These are phyloP conservation scores for Globisporangium perplexum DNA, from an alignment of 352 stramenopile genomes.

Conservation along the genomic window DNA sequence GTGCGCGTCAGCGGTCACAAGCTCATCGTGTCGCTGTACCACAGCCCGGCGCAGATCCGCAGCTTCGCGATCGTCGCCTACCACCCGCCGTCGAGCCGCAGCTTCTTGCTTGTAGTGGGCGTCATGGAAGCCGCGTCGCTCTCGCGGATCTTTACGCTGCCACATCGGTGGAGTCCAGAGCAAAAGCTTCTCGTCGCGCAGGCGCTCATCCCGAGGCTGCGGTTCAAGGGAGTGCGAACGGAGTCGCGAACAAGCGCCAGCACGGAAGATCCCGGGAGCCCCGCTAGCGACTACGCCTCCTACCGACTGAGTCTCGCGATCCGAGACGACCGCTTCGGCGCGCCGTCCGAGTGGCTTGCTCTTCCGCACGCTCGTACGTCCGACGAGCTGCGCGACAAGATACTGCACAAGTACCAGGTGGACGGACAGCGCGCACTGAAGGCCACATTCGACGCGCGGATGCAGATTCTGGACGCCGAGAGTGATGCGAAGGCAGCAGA, in stretches of 20 bases:
- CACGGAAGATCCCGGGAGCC: background rate
- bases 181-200: constrained; percentile 39
- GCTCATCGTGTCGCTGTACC: constrained; percentile 56
- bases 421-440: constrained; percentile 27
- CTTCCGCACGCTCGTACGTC: constrained; percentile 13
- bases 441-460: constrained; percentile 15
- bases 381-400: constrained; percentile 15
- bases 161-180: constrained; percentile 37
- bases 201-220: constrained; percentile 28
- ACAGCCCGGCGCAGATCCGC: constrained; percentile 46
- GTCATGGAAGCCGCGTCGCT: constrained; percentile 39
- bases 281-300: constrained; percentile 1
- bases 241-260: background rate
- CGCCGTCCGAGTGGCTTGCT: constrained; percentile 17
- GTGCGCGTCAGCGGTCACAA: constrained; percentile 27
- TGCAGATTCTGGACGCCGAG: constrained; percentile 15
- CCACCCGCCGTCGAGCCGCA: constrained; percentile 32
- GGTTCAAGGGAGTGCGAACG: constrained; percentile 18
- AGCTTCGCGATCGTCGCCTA: constrained; percentile 54
- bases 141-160: constrained; percentile 27
- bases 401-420: constrained; percentile 30
- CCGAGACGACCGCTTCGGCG: constrained; percentile 20
- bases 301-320: constrained; percentile 37
- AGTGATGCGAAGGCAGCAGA: constrained; percentile 7
- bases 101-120: constrained; percentile 28